Evolutionary conservation across 176 grass and related monocot species (phyloP).

Genomic region (Lolium rigidum): DNA sequence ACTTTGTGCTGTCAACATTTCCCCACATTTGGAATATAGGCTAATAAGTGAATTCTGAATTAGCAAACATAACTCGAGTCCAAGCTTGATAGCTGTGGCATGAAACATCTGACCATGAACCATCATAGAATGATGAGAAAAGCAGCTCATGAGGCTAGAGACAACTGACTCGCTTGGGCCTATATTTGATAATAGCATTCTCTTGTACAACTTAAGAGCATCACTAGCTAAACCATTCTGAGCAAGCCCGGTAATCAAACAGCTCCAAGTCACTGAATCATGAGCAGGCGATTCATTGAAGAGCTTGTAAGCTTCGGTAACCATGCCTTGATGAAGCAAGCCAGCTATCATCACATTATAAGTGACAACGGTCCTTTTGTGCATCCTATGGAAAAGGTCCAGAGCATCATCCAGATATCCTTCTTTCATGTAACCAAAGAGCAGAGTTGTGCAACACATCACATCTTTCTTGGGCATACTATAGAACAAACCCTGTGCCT

Average conservation of each 20-base stretch:
- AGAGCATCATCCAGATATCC: slow-evolving; percentile 55
- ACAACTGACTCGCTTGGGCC: slow-evolving; percentile 54
- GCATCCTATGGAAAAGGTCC: slow-evolving; percentile 62
- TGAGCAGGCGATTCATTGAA: slow-evolving; percentile 54
- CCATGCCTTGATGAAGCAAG: slow-evolving; percentile 60
- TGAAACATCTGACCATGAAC: slow-evolving; percentile 68
- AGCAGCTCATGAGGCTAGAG: slow-evolving; percentile 62
- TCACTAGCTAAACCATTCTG: slow-evolving; percentile 60
- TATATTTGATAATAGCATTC: slow-evolving; percentile 60
- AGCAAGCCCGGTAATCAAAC: slow-evolving; percentile 57
- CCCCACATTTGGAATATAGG: slow-evolving; percentile 72
- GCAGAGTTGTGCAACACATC: slow-evolving; percentile 58
- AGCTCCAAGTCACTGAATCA: slow-evolving; percentile 62
- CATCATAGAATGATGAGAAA: slow-evolving; percentile 55
- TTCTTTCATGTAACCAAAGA: slow-evolving; percentile 77
- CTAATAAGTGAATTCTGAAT: slow-evolving; percentile 71
- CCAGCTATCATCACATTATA: slow-evolving; percentile 76
- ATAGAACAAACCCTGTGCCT: slow-evolving; percentile 62
- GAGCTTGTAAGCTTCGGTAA: slow-evolving; percentile 68
- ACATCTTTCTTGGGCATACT: slow-evolving; percentile 53
- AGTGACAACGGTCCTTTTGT: slow-evolving; percentile 51
- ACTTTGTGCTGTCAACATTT: slow-evolving; percentile 45
- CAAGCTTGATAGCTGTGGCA: slow-evolving; percentile 52
- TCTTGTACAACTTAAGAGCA: slow-evolving; percentile 56
- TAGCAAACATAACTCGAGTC: slow-evolving; percentile 47